phyloP scores from a whole-genome alignment of 345 rosid genomes.

The Sisymbrium irio region DNA sequence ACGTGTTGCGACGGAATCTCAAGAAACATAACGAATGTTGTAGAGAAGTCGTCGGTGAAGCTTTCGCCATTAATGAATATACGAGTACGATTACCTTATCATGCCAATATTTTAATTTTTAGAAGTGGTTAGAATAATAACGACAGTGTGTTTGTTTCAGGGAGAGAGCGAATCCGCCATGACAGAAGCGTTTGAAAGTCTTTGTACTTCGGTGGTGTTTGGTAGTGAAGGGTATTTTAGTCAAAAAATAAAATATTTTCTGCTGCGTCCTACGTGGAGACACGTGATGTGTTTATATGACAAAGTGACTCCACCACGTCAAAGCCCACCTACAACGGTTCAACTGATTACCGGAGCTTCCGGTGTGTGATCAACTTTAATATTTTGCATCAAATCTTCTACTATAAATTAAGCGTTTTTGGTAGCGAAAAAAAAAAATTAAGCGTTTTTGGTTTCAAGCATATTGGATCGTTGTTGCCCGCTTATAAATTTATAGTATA shows the following conservation, averaged over 20 bases:
- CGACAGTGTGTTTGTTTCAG: not conserved
- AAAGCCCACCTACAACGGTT: constrained; percentile 12
- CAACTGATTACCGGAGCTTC: constrained; percentile 9
- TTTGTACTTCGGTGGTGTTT: constrained; percentile 11
- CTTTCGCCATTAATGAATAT: constrained; percentile 18
- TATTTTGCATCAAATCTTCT: not conserved
- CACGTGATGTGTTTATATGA: constrained; percentile 25
- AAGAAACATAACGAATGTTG: constrained; percentile 27
- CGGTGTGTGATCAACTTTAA: not conserved
- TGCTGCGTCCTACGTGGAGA: constrained; percentile 39
- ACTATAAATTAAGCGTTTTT: not conserved
- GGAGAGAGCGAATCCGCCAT: constrained; percentile 7
- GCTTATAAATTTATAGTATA: too few species aligned
- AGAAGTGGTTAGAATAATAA: not conserved
- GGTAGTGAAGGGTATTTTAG: constrained; percentile 36
- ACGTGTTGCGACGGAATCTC: constrained; percentile 22
- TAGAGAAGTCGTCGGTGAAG: constrained; percentile 37
- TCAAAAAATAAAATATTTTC: not conserved
- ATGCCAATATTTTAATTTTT: constrained; percentile 5
- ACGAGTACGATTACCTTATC: not conserved
- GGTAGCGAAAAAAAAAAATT: too few species aligned
- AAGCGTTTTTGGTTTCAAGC: not conserved
- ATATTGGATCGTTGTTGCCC: too few species aligned
- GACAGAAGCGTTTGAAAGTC: constrained; percentile 22
- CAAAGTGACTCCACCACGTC: constrained; percentile 17